Percentiles rank a stretch among this genome's conserved stretches.
phyloP scores from a whole-genome alignment of 2,329 filamentous ascomycete genomes.

The Stenocarpella maydis region DNA sequence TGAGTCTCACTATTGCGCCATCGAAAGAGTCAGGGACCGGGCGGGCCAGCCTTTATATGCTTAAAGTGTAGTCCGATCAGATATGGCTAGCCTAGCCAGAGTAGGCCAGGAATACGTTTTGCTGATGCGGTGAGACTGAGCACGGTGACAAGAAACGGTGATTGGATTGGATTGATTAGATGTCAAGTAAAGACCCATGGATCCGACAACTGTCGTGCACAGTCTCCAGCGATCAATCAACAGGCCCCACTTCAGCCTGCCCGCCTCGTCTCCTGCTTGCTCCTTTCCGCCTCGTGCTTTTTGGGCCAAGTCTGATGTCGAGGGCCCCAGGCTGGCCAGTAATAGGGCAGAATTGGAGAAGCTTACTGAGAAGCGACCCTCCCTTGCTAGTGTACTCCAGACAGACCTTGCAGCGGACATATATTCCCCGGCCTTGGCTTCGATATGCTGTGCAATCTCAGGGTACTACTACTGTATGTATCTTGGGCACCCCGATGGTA shows the following conservation, averaged over 20 bases:
- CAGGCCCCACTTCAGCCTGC: conserved; percentile 24
- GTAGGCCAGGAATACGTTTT: neutral
- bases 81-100: conserved; percentile 13
- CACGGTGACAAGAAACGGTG: conserved; percentile 2
- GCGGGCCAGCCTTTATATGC: conserved; percentile 19
- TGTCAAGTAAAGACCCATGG: conserved; percentile 3
- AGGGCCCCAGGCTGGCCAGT: neutral
- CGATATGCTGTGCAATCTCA: neutral
- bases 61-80: neutral
- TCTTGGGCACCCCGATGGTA: too few relatives aligned
- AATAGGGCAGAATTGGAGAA: neutral
- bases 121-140: conserved; percentile 17
- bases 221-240: conserved; percentile 14
- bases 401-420: neutral
- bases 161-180: conserved; percentile 23
- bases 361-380: neutral
- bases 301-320: neutral
- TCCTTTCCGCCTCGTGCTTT: conserved; percentile 18
- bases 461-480: too few relatives aligned
- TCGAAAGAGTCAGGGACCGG: conserved; percentile 5
- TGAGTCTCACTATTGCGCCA: conserved; percentile 28
- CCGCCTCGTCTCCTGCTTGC: neutral
- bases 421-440: neutral
- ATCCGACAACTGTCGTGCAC: neutral
- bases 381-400: neutral